These are phyloP conservation scores for Verticillium klebahnii DNA, from an alignment of 2,329 filamentous ascomycete species.

Conservation along the genomic window DNA sequence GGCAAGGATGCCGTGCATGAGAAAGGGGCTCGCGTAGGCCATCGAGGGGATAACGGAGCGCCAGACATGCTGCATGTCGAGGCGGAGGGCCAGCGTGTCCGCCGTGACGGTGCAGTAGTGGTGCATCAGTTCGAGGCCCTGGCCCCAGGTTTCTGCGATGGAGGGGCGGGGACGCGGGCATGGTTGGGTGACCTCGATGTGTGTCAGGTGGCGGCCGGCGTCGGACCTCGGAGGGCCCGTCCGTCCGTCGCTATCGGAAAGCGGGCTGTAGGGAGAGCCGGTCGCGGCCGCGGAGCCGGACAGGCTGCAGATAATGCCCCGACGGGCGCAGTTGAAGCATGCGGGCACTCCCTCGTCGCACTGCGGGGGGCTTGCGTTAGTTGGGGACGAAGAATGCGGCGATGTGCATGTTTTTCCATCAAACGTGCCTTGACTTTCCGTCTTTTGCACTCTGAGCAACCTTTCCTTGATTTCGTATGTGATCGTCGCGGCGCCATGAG, in stretches of 20 bases:
- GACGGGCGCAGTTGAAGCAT: slow-evolving; percentile 24
- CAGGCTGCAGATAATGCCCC: slow-evolving; percentile 22
- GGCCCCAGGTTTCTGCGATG: slow-evolving; percentile 6
- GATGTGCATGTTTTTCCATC: no score
- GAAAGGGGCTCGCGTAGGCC: slow-evolving; percentile 20
- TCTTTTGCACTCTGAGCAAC: neutral
- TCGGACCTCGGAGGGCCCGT: neutral
- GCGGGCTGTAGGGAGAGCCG: neutral
- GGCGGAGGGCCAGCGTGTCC: slow-evolving; percentile 15
- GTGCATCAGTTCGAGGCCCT: slow-evolving; percentile 23
- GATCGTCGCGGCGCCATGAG: neutral
- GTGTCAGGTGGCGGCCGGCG: neutral
- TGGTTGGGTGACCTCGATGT: neutral
- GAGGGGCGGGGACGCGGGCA: neutral
- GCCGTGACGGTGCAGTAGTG: slow-evolving; percentile 22
- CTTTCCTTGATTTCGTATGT: slow-evolving; percentile 1
- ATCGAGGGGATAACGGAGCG: slow-evolving; percentile 17
- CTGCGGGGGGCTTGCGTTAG: slow-evolving; percentile 7
- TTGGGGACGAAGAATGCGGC: neutral
- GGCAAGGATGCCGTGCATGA: slow-evolving; percentile 24
- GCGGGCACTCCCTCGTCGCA: slow-evolving; percentile 21
- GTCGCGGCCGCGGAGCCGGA: neutral
- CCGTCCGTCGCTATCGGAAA: neutral
- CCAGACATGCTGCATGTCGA: slow-evolving; percentile 22
- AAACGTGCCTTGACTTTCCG: slow-evolving; percentile 1